Evolutionary conservation across 1,284 basidiomycete genomes (phyloP), one percentile per base, ranked within the genome.

Genomic region (Microbotryomycetes sp.): DNA sequence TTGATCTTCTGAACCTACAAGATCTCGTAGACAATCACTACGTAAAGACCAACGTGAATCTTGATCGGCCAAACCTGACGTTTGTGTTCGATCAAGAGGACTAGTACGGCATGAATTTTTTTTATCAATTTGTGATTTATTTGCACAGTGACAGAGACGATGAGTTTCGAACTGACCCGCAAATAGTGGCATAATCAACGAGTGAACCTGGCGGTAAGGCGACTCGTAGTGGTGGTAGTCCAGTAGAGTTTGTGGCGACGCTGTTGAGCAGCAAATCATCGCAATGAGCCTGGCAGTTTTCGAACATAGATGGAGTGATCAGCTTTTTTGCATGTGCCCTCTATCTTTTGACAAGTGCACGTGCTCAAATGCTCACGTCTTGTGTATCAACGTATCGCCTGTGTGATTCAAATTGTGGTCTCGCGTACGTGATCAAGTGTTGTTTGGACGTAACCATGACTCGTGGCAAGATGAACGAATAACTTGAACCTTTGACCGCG

Each of bases 201-300:
- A 58, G 22, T 19, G 49, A 51, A 22, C 14, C 26, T 2, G 49
- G 57, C n/a, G 57, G 57, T 5, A 58, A 50, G 2, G 42, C 49
- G 36, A 58, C 42, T 1, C 57, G 48, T 3, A 58, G 50, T 2
- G 57, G 57, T 3, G 57, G 25, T 1, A 29, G 26, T 3, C 49
- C 23, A 22, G 49, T 53, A 9, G 5, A 2, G 12, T 58, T 25
- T 4, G 32, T 32, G 9, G 49, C 50, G 28, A 29, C 42, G 2
- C 49, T 26, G 28, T 58, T 58, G 9, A 58, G 36, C 4, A 58
- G 50, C 12, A 58, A 6, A 23, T 58, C 57, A 50, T 58, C 57
- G 42, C 57, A 58, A 23, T 58, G 57, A 30, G 54, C 54, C 30
- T 32, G 29, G 22, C 32, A 42, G 26, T 31, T 42, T 32, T 31